Evolutionary conservation across 495 filamentous ascomycete species (phyloP).

Genomic region (Penicillium waksmanii): DNA sequence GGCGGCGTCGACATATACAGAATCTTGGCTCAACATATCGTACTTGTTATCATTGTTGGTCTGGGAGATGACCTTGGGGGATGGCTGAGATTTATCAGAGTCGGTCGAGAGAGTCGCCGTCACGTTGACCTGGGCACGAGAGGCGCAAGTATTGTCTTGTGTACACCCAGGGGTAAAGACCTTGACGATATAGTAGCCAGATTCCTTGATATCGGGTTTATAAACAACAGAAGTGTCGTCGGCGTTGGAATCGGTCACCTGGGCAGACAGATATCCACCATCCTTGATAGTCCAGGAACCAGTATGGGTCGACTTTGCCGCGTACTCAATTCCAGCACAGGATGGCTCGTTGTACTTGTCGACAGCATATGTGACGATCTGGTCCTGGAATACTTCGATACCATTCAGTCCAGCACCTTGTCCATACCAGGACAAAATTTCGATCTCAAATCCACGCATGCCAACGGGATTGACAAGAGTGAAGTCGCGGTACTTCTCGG

Average conservation of each 20-base stretch:
- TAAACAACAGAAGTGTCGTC: slow-evolving; percentile 68
- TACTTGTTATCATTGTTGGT: slow-evolving; percentile 95
- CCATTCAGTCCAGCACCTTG: slow-evolving; percentile 83
- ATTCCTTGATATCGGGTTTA: slow-evolving; percentile 81
- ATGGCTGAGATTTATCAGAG: slow-evolving; percentile 41
- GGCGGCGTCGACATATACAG: slow-evolving; percentile 77
- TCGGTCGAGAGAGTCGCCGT: slow-evolving; percentile 68
- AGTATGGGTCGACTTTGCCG: slow-evolving; percentile 65
- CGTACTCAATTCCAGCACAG: slow-evolving; percentile 68
- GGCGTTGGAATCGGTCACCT: slow-evolving; percentile 59
- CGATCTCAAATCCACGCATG: slow-evolving; percentile 86
- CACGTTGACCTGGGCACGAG: slow-evolving; percentile 78
- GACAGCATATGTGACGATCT: slow-evolving; percentile 83
- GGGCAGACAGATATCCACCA: slow-evolving; percentile 74
- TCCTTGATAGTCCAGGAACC: slow-evolving; percentile 77
- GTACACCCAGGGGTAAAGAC: slow-evolving; percentile 90
- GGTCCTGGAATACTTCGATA: slow-evolving; percentile 85
- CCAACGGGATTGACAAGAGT: slow-evolving; percentile 83
- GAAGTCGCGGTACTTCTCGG: slow-evolving; percentile 81
- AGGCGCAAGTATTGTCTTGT: slow-evolving; percentile 74
- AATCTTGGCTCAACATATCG: slow-evolving; percentile 72
- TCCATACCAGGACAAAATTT: slow-evolving; percentile 86
- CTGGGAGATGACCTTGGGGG: slow-evolving; percentile 67
- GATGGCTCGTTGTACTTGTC: slow-evolving; percentile 85
- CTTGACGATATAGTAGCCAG: slow-evolving; percentile 85